Conservation (phyloP, 306 rosid genomes). For the Benincasa hispida region DNA sequence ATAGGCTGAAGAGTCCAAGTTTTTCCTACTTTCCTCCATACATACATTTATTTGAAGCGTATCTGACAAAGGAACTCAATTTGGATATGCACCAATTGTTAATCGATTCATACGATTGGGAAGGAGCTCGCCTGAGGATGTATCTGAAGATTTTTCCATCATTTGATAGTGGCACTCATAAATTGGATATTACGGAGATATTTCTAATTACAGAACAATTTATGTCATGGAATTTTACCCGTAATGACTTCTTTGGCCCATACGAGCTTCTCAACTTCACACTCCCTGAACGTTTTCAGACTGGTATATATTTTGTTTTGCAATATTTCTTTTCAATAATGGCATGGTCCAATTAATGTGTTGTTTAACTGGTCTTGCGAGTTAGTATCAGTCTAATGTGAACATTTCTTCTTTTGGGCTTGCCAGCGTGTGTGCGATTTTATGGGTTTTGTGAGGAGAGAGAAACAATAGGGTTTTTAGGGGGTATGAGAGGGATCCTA, state of each 20-base stretch:
- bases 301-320: conserved; percentile 33
- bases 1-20: conserved; percentile 90
- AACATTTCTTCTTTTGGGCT: not conserved
- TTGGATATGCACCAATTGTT: conserved; percentile 38
- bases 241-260: conserved; percentile 58
- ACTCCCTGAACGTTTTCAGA: conserved; percentile 34
- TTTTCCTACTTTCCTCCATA: conserved; percentile 66
- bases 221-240: conserved; percentile 44
- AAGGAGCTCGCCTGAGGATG: conserved; percentile 76
- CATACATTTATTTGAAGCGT: conserved; percentile 16
- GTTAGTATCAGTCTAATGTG: not conserved
- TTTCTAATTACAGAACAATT: conserved; percentile 20
- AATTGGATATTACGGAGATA: conserved; percentile 42
- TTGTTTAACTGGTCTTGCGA: not conserved
- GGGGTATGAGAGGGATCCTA: too few species aligned
- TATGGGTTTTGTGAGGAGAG: too few species aligned
- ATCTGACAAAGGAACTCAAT: conserved; percentile 30
- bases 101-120: conserved; percentile 48
- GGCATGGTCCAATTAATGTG: not conserved
- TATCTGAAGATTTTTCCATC: conserved; percentile 57
- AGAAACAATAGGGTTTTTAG: too few species aligned
- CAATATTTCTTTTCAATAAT: not conserved
- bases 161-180: not conserved
- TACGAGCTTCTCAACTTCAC: conserved; percentile 72
- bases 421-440: too few species aligned